Evolutionary conservation across 208 protist genomes (phyloP), one percentile per base, ranked within the genome.

Genomic region (Crithidia acanthocephali): DNA sequence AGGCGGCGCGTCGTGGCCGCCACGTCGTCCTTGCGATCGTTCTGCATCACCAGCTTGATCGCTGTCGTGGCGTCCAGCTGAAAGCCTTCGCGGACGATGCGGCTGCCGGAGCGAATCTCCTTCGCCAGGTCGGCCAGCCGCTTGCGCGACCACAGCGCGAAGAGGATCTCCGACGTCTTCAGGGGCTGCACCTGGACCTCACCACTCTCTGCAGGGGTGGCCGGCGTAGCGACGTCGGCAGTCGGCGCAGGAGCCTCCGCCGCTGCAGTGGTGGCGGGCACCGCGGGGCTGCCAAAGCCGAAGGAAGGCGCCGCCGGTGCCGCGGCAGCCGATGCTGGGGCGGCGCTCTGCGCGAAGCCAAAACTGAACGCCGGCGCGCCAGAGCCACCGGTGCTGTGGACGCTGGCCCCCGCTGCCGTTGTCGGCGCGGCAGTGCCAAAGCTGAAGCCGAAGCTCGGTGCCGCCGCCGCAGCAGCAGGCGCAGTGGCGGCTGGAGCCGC

Each of bases 41-140:
- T 96, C 76, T 96, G 83, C 85, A 96, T 89, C n/a, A 94, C 81
- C 9, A 96, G 59, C 67, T 94, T 94, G 5, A 96, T 70, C 68
- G 4, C 75, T 53, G 51, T 72, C 4, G 53, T 55, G 16, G 64
- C 64, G 40, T 75, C 73, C 4, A 92, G 72, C 42, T 76, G 63
- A 62, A 93, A 94, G 72, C 67, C 65, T 44, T 91, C 80, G 45
- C 83, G 79, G 44, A 94, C 87, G 67, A 94, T 86, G 61, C 91
- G 86, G 72, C 88, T 94, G 67, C 91, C 91, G 11, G 88, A 91
- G 66, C 81, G 84, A 13, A 96, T 79, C 42, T 90, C 82, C 63
- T 81, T 84, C 13, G 65, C 53, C 75, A 96, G 91, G 27, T 88
- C 80, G 13, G 51, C 40, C 30, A 96, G 68, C 40, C 87, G 83